phyloP scores from a whole-genome alignment of 306 rosid species.

The Rosa rugosa region DNA sequence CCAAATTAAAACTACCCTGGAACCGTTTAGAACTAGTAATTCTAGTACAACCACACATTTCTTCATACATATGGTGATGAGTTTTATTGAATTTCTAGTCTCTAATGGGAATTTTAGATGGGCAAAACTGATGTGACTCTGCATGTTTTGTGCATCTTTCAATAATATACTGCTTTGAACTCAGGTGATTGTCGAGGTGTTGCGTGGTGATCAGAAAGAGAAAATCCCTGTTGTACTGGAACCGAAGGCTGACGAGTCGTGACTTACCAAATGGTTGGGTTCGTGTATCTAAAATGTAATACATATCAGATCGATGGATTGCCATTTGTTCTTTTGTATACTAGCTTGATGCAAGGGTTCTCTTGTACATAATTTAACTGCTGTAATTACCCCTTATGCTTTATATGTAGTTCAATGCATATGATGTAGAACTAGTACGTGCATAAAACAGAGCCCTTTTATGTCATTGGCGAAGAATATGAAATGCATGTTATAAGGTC shows the following conservation, averaged over 20 bases:
- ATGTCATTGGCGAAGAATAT: not conserved
- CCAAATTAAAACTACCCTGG: not conserved
- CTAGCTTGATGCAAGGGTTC: not conserved
- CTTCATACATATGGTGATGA: not conserved
- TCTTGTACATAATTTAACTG: slow-evolving; percentile 24
- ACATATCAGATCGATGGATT: not conserved
- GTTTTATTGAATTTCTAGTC: not conserved
- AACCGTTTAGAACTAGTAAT: not conserved
- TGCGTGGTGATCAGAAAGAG: slow-evolving; percentile 97
- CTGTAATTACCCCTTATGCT: not conserved
- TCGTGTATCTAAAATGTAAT: not conserved
- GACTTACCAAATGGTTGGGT: slow-evolving; percentile 25
- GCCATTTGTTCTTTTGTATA: slow-evolving; percentile 8
- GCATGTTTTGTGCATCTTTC: not conserved
- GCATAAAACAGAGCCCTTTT: not conserved
- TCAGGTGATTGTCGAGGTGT: slow-evolving; percentile 87
- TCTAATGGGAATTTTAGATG: not conserved
- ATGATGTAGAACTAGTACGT: not conserved
- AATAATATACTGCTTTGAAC: slow-evolving; percentile 10
- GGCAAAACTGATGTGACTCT: not conserved
- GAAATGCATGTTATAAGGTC: not conserved
- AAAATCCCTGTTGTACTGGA: slow-evolving; percentile 83
- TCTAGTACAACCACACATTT: not conserved
- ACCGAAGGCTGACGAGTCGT: slow-evolving; percentile 87
- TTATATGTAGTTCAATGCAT: not conserved